phyloP scores from a whole-genome alignment of 345 rosid genomes.

The Draba incana region DNA sequence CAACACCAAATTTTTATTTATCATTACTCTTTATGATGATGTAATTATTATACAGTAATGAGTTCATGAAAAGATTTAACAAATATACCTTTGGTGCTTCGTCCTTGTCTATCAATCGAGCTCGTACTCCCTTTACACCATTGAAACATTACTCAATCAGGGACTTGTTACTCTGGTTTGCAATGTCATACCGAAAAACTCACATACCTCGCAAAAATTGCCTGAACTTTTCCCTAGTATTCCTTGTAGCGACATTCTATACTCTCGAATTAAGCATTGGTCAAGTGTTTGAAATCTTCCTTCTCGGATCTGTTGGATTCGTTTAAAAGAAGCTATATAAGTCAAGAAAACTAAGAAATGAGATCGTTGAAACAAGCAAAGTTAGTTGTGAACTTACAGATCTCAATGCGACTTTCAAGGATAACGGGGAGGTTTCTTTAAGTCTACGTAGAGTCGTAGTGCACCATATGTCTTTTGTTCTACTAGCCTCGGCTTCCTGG shows the following conservation, averaged over 20 bases:
- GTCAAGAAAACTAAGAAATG: not conserved
- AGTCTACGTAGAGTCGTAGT: conserved; percentile 63
- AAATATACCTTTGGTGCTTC: conserved; percentile 66
- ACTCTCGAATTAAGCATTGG: conserved; percentile 81
- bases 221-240: conserved; percentile 51
- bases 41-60: too few relatives aligned
- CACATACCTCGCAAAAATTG: conserved; percentile 77
- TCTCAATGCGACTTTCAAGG: conserved; percentile 90
- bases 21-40: too few relatives aligned
- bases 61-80: not conserved
- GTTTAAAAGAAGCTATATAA: not conserved
- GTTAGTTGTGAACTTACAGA: conserved; percentile 61
- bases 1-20: not conserved
- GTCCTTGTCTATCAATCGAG: conserved; percentile 83
- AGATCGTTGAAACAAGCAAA: conserved; percentile 3
- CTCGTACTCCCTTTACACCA: conserved; percentile 73
- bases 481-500: conserved; percentile 65
- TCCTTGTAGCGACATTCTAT: conserved; percentile 81
- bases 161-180: not conserved
- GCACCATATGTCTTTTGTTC: conserved; percentile 73
- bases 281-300: conserved; percentile 83
- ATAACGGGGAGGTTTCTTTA: conserved; percentile 77
- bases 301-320: conserved; percentile 63
- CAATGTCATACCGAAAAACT: not conserved
- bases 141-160: conserved; percentile 7